Conservation (phyloP, 2,329 filamentous ascomycete genomes). For the Blastomyces gilchristii region DNA sequence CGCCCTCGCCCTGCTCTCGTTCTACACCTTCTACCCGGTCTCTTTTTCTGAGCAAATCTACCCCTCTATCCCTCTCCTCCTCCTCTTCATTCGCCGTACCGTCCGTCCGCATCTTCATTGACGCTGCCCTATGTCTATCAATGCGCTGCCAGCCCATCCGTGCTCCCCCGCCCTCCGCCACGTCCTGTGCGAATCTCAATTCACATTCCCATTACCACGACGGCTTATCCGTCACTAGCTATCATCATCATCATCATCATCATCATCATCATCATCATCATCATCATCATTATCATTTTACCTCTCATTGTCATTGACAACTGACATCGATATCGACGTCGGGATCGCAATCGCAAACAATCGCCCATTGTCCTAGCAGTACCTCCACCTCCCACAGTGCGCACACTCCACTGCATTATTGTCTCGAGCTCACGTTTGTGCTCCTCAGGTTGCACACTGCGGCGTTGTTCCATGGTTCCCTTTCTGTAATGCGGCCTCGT, state of each 20-base stretch:
- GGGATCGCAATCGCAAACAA: neutral
- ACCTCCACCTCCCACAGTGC: neutral
- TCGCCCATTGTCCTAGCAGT: neutral
- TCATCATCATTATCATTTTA: neutral
- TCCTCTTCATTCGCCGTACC: neutral
- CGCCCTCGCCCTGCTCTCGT: neutral
- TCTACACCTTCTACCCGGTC: neutral
- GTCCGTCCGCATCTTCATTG: neutral
- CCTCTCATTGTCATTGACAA: neutral
- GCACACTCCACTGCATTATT: neutral
- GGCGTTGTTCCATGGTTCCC: neutral
- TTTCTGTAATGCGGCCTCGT: neutral
- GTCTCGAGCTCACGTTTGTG: neutral
- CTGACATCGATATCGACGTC: neutral
- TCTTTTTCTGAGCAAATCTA: neutral
- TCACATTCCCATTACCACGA: neutral
- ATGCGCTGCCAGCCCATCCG: slow-evolving; percentile 3
- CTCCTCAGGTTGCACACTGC: slow-evolving; percentile 4
- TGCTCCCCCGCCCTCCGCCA: neutral
- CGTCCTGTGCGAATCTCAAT: neutral
- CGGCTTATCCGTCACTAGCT: neutral
- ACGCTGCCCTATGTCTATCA: slow-evolving; percentile 4
- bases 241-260: neutral
- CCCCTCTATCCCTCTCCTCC: neutral
- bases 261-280: neutral